Evolutionary conservation across 176 grass and related monocot genomes (phyloP).

Genomic region (Aechmea fasciata): DNA sequence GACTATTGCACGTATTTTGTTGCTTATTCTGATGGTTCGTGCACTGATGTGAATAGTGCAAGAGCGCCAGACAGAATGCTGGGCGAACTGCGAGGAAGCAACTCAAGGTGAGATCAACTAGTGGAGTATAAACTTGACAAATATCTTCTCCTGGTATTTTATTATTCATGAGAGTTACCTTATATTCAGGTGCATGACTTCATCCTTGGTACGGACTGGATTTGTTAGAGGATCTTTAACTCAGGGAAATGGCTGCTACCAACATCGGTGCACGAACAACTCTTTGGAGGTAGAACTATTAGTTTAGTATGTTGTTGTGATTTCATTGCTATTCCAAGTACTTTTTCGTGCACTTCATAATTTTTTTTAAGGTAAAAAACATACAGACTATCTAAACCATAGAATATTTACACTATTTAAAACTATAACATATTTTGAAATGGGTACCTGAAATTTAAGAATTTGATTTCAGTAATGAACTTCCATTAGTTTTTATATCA

Average conservation of each 20-base stretch:
- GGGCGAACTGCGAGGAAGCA: conserved; percentile 90
- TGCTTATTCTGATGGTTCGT: conserved; percentile 99
- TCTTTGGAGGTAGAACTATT: conserved; percentile 52
- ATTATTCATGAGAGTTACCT: neutral
- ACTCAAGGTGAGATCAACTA: conserved; percentile 54
- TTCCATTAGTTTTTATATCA: too few relatives aligned
- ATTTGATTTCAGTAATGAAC: too few relatives aligned
- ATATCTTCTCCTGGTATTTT: neutral
- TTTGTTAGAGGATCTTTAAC: conserved; percentile 97
- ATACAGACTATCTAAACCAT: too few relatives aligned
- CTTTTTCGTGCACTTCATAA: neutral
- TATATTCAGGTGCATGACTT: conserved; percentile 79
- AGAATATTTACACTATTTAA: too few relatives aligned
- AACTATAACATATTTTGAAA: too few relatives aligned
- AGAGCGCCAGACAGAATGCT: conserved; percentile 90
- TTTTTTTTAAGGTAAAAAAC: neutral
- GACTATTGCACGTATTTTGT: conserved; percentile 99
- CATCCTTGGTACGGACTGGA: conserved; percentile 92
- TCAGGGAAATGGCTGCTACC: conserved; percentile 98
- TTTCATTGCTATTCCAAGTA: conserved; percentile 6
- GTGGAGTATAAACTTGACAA: neutral
- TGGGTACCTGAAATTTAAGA: too few relatives aligned
- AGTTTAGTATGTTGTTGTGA: conserved; percentile 1
- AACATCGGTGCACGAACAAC: conserved; percentile 84
- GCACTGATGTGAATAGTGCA: conserved; percentile 94